A percentile compares a stretch with the other conserved stretches of the same genome.
These are phyloP conservation scores for Microascus cirrosus DNA, from an alignment of 2,329 filamentous ascomycete genomes.

Conservation along the genomic window DNA sequence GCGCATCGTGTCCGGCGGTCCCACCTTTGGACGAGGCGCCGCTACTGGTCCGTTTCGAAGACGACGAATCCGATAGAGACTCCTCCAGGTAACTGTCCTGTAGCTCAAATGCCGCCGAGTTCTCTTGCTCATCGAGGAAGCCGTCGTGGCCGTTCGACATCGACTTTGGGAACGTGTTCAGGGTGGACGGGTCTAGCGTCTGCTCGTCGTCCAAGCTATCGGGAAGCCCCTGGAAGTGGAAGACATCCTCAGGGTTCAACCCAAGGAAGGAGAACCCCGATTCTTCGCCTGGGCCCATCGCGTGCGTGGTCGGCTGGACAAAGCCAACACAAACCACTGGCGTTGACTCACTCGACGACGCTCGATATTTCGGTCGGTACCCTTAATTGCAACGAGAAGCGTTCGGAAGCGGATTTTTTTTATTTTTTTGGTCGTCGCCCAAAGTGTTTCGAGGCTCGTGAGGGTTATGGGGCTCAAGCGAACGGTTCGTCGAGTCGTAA, in stretches of 20 bases:
- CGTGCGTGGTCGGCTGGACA: neutral
- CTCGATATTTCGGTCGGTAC: neutral
- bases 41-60: constrained; percentile 34
- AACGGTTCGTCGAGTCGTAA: neutral
- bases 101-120: neutral
- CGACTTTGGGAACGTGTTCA: neutral
- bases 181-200: constrained; percentile 1
- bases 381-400: neutral
- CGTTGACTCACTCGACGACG: neutral
- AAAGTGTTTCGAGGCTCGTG: neutral
- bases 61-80: constrained; percentile 40
- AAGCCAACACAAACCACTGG: neutral
- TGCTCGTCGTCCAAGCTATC: neutral
- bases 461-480: neutral
- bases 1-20: constrained; percentile 27
- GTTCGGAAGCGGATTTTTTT: neutral
- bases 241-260: neutral
- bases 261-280: neutral
- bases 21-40: constrained; percentile 31
- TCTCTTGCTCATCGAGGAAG: constrained; percentile 14
- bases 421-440: neutral
- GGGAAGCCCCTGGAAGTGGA: neutral
- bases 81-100: constrained; percentile 23
- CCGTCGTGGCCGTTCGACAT: neutral
- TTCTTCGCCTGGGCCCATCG: neutral